These are phyloP conservation scores for Entomophthora muscae DNA, from an alignment of 371 early-diverging fungal species.

Conservation along the genomic window DNA sequence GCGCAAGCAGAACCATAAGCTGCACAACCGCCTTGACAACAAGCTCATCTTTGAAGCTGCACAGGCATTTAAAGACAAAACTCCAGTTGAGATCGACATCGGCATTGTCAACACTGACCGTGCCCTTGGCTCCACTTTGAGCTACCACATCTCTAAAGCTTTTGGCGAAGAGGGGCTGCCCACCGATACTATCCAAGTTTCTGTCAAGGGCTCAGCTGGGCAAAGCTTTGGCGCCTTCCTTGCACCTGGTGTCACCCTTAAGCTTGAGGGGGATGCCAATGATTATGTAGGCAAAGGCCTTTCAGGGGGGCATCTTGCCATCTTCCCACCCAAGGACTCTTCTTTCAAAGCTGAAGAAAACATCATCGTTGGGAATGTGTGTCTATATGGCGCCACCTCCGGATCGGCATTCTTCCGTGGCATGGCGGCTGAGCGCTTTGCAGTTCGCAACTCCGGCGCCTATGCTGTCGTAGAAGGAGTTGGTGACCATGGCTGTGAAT, in stretches of 20 bases:
- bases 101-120: constrained; percentile 88
- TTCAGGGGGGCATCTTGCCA: constrained; percentile 73
- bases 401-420: constrained; percentile 87
- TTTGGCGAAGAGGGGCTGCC: constrained; percentile 76
- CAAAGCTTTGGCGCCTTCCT: constrained; percentile 93
- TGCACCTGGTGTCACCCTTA: constrained; percentile 74
- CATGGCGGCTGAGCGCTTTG: constrained; percentile 92
- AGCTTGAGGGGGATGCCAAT: constrained; percentile 92
- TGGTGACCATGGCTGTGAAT: constrained; percentile 97
- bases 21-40: constrained; percentile 69
- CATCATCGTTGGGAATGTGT: constrained; percentile 90
- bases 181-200: constrained; percentile 64
- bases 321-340: constrained; percentile 69
- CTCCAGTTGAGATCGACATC: constrained; percentile 35
- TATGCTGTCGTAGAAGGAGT: constrained; percentile 88
- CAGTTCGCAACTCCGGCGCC: constrained; percentile 94
- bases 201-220: constrained; percentile 84
- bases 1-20: constrained; percentile 68
- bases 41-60: constrained; percentile 61
- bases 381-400: constrained; percentile 88
- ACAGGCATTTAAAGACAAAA: constrained; percentile 38
- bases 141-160: constrained; percentile 65
- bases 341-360: constrained; percentile 68
- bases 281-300: constrained; percentile 97
- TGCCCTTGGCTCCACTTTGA: constrained; percentile 76